phyloP scores from a whole-genome alignment of 106 monocot species.

The Phalaenopsis equestris region DNA sequence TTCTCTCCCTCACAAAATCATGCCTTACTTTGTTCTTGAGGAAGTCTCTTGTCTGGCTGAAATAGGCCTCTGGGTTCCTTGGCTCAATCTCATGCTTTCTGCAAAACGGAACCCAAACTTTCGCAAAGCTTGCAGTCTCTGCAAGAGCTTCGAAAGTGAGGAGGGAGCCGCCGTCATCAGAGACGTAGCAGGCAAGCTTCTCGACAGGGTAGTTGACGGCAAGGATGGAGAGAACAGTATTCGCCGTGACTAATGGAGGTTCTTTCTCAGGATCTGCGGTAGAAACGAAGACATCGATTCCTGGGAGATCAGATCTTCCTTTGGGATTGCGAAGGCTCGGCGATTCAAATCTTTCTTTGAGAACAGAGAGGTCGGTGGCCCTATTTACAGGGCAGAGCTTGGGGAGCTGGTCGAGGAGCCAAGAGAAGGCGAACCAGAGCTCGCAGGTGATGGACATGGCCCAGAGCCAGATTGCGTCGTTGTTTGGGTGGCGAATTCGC shows the following conservation, averaged over 20 bases:
- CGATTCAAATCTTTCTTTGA: conserved; percentile 54
- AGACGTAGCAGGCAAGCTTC: conserved; percentile 74
- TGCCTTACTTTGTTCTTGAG: conserved; percentile 79
- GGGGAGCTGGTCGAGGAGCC: conserved; percentile 82
- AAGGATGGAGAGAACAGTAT: conserved; percentile 75
- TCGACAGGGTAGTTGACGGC: conserved; percentile 77
- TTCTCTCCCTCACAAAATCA: conserved; percentile 88
- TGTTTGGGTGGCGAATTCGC: conserved; percentile 64
- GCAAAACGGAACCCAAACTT: conserved; percentile 92
- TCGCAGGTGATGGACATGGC: conserved; percentile 61
- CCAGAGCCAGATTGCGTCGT: conserved; percentile 74
- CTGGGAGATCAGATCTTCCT: conserved; percentile 69
- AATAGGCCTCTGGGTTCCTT: conserved; percentile 88
- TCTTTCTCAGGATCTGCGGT: conserved; percentile 75
- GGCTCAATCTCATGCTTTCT: conserved; percentile 87
- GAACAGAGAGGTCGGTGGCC: conserved; percentile 51
- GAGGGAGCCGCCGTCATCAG: conserved; percentile 69
- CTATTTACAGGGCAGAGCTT: conserved; percentile 74
- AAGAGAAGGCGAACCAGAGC: conserved; percentile 74
- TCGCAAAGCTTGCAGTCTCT: conserved; percentile 68
- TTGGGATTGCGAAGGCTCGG: conserved; percentile 54
- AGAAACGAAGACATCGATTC: conserved; percentile 70
- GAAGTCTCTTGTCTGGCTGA: conserved; percentile 65
- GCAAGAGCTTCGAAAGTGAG: conserved; percentile 69
- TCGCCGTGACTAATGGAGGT: conserved; percentile 56